Conservation (phyloP, 108 stramenopile species). For the Nitzschia sp. region DNA sequence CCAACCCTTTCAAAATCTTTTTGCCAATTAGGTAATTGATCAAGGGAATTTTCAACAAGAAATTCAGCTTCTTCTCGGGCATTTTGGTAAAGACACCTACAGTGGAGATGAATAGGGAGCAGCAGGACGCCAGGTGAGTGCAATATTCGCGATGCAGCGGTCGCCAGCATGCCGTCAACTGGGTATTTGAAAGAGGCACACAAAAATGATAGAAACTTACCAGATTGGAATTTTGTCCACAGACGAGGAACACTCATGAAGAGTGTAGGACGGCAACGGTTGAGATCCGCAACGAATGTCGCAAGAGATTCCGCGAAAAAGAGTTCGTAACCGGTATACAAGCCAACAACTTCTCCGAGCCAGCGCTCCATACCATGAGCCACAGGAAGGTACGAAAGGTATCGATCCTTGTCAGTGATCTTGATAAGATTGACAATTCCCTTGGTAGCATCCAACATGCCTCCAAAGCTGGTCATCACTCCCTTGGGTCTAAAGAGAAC, state of each 20-base stretch:
- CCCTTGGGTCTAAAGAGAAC: slow-evolving; percentile 62
- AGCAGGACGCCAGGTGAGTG: no score
- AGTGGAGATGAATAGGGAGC: no score
- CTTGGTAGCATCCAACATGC: slow-evolving; percentile 56
- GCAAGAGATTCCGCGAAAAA: slow-evolving; percentile 67
- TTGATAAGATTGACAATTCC: slow-evolving; percentile 46
- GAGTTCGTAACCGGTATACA: slow-evolving; percentile 52
- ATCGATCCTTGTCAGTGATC: slow-evolving; percentile 65
- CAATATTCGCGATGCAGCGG: no score
- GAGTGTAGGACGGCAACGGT: slow-evolving; percentile 64
- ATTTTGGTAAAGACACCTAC: slow-evolving; percentile 74
- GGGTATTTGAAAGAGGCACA: no score
- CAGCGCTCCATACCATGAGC: slow-evolving; percentile 87
- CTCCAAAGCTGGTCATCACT: slow-evolving; percentile 73
- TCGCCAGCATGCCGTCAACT: no score
- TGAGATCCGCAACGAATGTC: slow-evolving; percentile 76
- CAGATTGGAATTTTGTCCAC: slow-evolving; percentile 83
- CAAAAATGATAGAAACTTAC: no score
- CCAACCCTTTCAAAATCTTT: slow-evolving; percentile 75
- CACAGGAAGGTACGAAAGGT: slow-evolving; percentile 72
- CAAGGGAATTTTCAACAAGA: slow-evolving; percentile 63
- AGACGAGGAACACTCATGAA: slow-evolving; percentile 79
- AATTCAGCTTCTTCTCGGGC: slow-evolving; percentile 58
- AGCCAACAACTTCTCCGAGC: slow-evolving; percentile 63
- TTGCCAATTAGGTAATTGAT: slow-evolving; percentile 58